Percentiles rank a stretch among this genome's conserved stretches.
Evolutionary conservation across 768 basidiomycete genomes (phyloP).

Genomic region (Hygrophoropsis aurantiaca): DNA sequence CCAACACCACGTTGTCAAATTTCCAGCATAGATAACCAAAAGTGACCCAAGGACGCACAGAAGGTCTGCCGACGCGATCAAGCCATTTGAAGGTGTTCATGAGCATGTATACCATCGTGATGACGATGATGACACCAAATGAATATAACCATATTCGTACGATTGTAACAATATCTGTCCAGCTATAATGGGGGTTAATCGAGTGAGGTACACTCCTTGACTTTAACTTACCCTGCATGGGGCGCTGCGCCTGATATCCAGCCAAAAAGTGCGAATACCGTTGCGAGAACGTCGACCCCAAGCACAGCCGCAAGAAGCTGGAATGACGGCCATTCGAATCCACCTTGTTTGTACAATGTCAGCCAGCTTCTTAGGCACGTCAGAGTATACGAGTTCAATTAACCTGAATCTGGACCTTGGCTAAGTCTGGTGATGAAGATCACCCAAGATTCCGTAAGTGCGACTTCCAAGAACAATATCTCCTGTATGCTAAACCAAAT

Average conservation of each 20-base stretch:
- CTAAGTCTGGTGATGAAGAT: constrained; percentile 24
- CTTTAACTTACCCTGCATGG: constrained; percentile 22
- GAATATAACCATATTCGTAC: constrained; percentile 41
- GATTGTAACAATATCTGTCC: constrained; percentile 40
- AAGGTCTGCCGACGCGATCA: constrained; percentile 35
- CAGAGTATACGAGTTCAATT: constrained; percentile 14
- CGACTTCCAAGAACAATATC: constrained; percentile 47
- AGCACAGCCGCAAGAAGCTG: constrained; percentile 40
- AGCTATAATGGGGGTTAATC: too few relatives aligned
- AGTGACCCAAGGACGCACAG: constrained; percentile 14
- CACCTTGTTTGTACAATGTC: constrained; percentile 17
- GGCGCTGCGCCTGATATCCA: constrained; percentile 40
- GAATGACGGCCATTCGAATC: constrained; percentile 37
- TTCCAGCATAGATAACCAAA: not conserved
- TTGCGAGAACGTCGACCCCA: constrained; percentile 42
- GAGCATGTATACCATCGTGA: constrained; percentile 34
- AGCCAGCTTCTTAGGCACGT: constrained; percentile 33
- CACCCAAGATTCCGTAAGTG: constrained; percentile 47
- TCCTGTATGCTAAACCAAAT: constrained; percentile 35
- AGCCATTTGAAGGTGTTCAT: constrained; percentile 39
- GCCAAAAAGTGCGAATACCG: constrained; percentile 39
- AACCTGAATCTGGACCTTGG: constrained; percentile 11
- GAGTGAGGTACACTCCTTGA: too few relatives aligned
- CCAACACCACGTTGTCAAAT: not conserved
- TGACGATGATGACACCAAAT: constrained; percentile 37